These are phyloP conservation scores for Corrigiola litoralis DNA, from an alignment of 179 eudicot species.

Conservation along the genomic window DNA sequence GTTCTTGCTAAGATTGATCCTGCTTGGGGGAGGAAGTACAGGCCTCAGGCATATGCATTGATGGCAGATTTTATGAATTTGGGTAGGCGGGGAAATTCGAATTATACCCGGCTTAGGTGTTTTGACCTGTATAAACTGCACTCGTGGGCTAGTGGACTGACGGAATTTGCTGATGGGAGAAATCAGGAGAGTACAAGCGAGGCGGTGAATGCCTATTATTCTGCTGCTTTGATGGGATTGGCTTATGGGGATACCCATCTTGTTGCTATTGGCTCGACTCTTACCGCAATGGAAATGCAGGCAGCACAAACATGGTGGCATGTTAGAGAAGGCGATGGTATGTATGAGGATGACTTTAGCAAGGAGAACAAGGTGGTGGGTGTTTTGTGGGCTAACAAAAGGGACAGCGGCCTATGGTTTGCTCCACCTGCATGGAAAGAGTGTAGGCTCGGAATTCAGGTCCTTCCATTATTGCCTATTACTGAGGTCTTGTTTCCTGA, in stretches of 20 bases:
- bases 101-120: conserved; percentile 60
- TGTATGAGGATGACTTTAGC: conserved; percentile 63
- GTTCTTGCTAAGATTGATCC: conserved; percentile 89
- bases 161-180: conserved; percentile 77
- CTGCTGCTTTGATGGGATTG: conserved; percentile 82
- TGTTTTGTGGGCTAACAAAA: conserved; percentile 69
- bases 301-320: conserved; percentile 94
- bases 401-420: conserved; percentile 87
- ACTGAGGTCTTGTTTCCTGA: conserved; percentile 69
- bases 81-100: conserved; percentile 38
- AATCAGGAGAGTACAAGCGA: conserved; percentile 90
- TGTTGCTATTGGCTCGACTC: conserved; percentile 57
- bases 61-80: conserved; percentile 82
- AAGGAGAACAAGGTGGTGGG: conserved; percentile 60
- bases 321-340: conserved; percentile 47
- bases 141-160: conserved; percentile 89
- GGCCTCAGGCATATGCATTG: conserved; percentile 72
- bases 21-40: conserved; percentile 70
- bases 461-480: conserved; percentile 67
- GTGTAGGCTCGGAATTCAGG: conserved; percentile 80
- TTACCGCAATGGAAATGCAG: conserved; percentile 63
- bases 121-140: conserved; percentile 81
- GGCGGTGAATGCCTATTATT: conserved; percentile 83
- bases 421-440: conserved; percentile 81
- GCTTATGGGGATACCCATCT: conserved; percentile 82